A percentile compares a stretch with the other conserved stretches of the same genome.
phyloP scores from a whole-genome alignment of 2,329 filamentous ascomycete species.

The Pleoardoris graminearum region DNA sequence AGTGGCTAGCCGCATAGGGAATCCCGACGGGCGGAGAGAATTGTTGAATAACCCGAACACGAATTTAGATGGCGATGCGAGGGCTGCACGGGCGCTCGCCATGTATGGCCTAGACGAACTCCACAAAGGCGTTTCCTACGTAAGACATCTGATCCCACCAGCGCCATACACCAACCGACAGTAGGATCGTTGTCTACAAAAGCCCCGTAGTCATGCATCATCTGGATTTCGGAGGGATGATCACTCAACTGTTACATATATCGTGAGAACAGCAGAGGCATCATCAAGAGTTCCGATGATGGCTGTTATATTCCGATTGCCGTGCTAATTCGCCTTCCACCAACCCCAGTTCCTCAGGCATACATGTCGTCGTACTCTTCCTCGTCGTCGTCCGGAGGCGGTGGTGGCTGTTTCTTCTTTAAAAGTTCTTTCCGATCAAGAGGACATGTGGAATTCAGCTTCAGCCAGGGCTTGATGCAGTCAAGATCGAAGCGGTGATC shows the following conservation, averaged over 20 bases:
- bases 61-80: neutral
- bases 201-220: neutral
- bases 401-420: conserved; percentile 53
- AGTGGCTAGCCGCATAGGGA: neutral
- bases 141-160: neutral
- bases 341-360: conserved; percentile 35
- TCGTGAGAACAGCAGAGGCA: neutral
- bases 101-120: neutral
- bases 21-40: neutral
- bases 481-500: conserved; percentile 67
- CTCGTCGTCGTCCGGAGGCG: conserved; percentile 56
- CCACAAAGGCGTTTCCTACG: neutral
- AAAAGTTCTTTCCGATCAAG: conserved; percentile 63
- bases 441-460: conserved; percentile 66
- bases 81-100: neutral
- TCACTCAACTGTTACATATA: neutral
- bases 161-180: neutral
- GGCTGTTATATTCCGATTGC: neutral
- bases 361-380: conserved; percentile 58
- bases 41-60: neutral
- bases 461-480: conserved; percentile 67
- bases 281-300: neutral
- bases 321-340: too few relatives aligned
- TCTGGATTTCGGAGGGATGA: neutral
- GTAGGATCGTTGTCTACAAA: neutral